A percentile compares a stretch with the other conserved stretches of the same genome.
phyloP scores from a whole-genome alignment of 331 rosid genomes.

The Saraca asoca region DNA sequence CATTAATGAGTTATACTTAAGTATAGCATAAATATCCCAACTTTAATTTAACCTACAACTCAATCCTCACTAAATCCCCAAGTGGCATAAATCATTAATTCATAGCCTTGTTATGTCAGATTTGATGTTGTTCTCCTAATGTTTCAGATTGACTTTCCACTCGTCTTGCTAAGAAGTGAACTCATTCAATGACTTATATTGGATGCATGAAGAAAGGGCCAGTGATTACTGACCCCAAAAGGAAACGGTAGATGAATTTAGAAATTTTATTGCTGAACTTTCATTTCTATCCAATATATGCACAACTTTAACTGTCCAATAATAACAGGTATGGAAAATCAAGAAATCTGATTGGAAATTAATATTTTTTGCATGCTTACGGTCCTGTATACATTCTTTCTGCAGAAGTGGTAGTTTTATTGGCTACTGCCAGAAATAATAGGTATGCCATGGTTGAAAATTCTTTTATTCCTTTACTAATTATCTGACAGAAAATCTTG shows the following conservation, averaged over 20 bases:
- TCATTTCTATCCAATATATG: too few relatives aligned
- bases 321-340: conserved; percentile 47
- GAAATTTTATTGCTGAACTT: too few relatives aligned
- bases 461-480: too few relatives aligned
- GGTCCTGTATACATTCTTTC: conserved; percentile 46
- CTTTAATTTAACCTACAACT: background rate
- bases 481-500: too few relatives aligned
- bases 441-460: conserved; percentile 24
- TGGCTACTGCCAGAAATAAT: conserved; percentile 44
- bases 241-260: too few relatives aligned
- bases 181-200: conserved; percentile 38
- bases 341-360: conserved; percentile 41
- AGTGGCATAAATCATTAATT: background rate
- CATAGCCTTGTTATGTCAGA: background rate
- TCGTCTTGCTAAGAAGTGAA: conserved; percentile 44
- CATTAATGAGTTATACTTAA: background rate
- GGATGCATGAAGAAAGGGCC: conserved; percentile 60
- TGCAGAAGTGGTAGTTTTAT: conserved; percentile 42
- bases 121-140: background rate
- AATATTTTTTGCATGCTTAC: conserved; percentile 43
- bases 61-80: conserved; percentile 2
- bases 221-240: conserved; percentile 14
- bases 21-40: background rate
- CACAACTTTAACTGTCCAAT: too few relatives aligned
- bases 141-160: conserved; percentile 43